Percentiles rank a stretch among this genome's conserved stretches.
Conservation (phyloP, 352 stramenopile genomes). For the Phytopythium ostracodes region DNA sequence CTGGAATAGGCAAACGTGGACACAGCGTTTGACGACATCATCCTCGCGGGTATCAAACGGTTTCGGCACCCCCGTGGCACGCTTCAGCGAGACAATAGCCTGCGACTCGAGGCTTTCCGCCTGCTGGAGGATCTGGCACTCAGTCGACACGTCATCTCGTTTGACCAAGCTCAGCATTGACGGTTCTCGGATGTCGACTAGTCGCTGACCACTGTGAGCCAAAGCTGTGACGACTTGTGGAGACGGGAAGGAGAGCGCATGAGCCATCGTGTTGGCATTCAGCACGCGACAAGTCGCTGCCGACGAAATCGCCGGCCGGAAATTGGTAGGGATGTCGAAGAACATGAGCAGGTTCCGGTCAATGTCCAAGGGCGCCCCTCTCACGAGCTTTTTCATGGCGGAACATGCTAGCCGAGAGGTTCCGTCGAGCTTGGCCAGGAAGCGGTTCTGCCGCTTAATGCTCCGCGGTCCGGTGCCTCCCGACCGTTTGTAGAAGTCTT, state of each 20-base stretch:
- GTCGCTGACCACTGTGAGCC: constrained; percentile 17
- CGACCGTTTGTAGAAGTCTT: constrained; percentile 39
- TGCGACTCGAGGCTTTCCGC: constrained; percentile 51
- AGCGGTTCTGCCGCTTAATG: constrained; percentile 27
- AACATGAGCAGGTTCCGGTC: constrained; percentile 70
- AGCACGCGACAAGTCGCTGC: constrained; percentile 39
- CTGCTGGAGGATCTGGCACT: constrained; percentile 42
- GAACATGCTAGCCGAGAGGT: constrained; percentile 48
- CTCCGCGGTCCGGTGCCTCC: constrained; percentile 14
- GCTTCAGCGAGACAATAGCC: constrained; percentile 74
- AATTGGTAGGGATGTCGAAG: constrained; percentile 78
- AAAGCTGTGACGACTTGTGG: constrained; percentile 57
- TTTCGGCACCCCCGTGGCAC: constrained; percentile 61
- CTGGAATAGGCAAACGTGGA: constrained; percentile 77
- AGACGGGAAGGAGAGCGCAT: constrained; percentile 68
- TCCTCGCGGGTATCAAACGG: constrained; percentile 74
- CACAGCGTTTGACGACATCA: constrained; percentile 75
- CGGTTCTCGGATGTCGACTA: constrained; percentile 25
- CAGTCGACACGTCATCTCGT: constrained; percentile 23
- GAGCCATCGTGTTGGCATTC: constrained; percentile 56
- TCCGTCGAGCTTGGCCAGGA: constrained; percentile 36
- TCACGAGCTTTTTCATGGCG: constrained; percentile 75
- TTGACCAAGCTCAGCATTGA: constrained; percentile 22
- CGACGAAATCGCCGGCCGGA: constrained; percentile 61
- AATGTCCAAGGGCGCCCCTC: constrained; percentile 59